These are phyloP conservation scores for Effrenium voratum DNA, from an alignment of 73 alveolate species.

Conservation along the genomic window DNA sequence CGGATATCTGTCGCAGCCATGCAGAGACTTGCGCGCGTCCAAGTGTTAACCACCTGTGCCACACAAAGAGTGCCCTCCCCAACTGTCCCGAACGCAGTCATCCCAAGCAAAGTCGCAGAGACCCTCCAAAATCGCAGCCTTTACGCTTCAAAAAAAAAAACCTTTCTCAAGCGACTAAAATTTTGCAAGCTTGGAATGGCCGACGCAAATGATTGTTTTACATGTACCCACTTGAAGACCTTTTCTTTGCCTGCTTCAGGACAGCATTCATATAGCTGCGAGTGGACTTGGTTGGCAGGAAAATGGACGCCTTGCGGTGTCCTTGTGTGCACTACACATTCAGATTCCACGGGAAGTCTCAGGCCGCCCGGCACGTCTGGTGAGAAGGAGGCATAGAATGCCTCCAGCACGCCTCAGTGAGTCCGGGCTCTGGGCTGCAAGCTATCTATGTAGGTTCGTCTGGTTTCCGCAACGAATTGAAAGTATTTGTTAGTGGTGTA, in stretches of 20 bases:
- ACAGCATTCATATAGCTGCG: no score
- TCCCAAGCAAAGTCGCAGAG: no score
- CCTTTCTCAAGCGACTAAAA: no score
- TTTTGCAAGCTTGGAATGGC: neutral
- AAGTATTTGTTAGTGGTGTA: no score
- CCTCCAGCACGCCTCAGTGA: slow-evolving; percentile 93
- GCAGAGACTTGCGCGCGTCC: neutral
- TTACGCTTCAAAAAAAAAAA: no score
- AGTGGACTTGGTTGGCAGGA: neutral
- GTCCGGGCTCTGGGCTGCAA: neutral
- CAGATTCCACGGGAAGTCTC: neutral
- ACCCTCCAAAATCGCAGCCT: no score
- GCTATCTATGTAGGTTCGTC: neutral
- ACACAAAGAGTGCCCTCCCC: neutral
- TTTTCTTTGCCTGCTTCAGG: neutral
- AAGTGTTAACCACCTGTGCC: neutral
- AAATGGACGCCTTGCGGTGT: neutral
- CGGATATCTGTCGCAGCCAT: neutral
- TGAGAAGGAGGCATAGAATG: slow-evolving; percentile 68
- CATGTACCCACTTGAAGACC: neutral
- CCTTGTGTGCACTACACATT: neutral
- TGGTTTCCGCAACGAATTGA: neutral
- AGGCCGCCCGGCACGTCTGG: slow-evolving; percentile 43
- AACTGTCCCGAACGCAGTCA: neutral
- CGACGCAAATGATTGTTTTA: neutral